Evolutionary conservation across 108 stramenopile genomes (phyloP), one percentile per base, ranked within the genome.

Genomic region (Cyclostephanos invisitatus): DNA sequence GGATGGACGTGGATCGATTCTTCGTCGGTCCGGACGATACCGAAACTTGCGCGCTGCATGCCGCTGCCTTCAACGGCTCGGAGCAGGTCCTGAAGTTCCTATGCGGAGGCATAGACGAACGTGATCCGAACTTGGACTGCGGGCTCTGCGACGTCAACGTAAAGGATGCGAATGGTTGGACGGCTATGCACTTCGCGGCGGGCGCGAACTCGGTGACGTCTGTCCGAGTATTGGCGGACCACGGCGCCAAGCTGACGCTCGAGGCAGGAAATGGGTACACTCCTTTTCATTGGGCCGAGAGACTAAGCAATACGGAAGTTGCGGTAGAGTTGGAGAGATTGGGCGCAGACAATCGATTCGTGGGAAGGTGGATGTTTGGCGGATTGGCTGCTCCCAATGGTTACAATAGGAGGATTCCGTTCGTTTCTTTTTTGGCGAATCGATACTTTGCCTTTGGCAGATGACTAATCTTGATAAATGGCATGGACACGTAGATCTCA

Each of bases 221-320:
- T 0, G 78, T 86, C 0, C 71, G 74, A 9, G 74, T 88, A 5
- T 70, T 92, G 57, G 88, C 78, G 0, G 62, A 73, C 12, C 75
- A 86, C 29, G 92, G 92, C 25, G 89, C 92, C 44, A 63, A 84
- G 3, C 64, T 92, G 60, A 74, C 80, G 21, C 70, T 88, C n/a
- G 89, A 90, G 78, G 92, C 92, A 10, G 62, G 71, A 60, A 93
- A 93, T 58, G 92, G 92, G 6, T 93, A 93, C 63, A 87, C 92
- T 17, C 89, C 89, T 0, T 81, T 82, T 18, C 86, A 89, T 59
- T 93, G 92, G 92, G 88, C 89, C 10, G 62, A 80, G 64, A 81
- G 92, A 29, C 77, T 93, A 3, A 87, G 84, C 6, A 90, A 90
- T 46, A 74, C 75, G 18, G 78, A 83, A 56, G 86, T 81, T 42